A percentile compares a stretch with the other conserved stretches of the same genome.
phyloP scores from a whole-genome alignment of 345 rosid genomes.

The Gossypium rotundifolium region DNA sequence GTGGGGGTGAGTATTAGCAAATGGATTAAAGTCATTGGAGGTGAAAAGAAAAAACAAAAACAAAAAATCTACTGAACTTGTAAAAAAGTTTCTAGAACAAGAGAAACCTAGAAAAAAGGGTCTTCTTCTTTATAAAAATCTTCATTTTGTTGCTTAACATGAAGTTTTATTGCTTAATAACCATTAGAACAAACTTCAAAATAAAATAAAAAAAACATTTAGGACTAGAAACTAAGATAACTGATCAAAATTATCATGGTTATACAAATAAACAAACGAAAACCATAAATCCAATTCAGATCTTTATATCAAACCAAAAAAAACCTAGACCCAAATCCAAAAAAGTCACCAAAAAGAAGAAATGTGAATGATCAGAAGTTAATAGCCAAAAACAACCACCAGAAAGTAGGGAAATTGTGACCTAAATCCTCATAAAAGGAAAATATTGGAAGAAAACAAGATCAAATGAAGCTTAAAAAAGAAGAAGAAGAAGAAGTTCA shows the following conservation, averaged over 20 bases:
- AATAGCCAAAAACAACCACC: neutral
- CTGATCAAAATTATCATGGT: neutral
- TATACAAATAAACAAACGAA: neutral
- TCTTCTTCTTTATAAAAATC: neutral
- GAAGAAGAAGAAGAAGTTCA: neutral
- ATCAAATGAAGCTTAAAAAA: neutral
- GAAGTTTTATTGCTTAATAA: neutral
- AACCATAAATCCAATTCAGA: neutral
- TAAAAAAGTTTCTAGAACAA: neutral
- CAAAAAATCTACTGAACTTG: neutral
- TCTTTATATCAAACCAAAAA: neutral
- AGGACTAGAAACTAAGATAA: neutral
- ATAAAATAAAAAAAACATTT: neutral
- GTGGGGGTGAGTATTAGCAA: neutral
- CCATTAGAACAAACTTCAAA: neutral
- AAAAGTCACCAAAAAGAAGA: neutral
- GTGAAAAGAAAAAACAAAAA: neutral
- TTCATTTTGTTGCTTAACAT: neutral
- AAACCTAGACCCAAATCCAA: neutral
- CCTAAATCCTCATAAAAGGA: neutral
- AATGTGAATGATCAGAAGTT: neutral
- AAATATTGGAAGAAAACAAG: neutral
- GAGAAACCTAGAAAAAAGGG: conserved; percentile 1
- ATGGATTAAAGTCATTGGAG: neutral
- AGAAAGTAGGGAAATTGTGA: neutral